phyloP scores from a whole-genome alignment of 371 early-diverging fungal genomes.

The Sporodiniella umbellata region DNA sequence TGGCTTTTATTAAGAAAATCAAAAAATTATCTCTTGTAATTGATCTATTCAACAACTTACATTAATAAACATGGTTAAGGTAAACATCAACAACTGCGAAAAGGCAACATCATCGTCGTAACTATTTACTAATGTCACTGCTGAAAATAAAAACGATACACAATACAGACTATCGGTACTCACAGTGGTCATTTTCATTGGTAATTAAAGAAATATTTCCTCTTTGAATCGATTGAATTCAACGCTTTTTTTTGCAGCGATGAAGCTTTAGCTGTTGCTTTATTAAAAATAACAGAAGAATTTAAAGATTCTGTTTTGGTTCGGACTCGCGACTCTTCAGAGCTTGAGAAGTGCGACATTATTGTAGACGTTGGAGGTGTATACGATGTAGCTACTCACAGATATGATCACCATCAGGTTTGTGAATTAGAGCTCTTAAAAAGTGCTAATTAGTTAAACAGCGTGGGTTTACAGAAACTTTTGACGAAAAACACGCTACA shows the following conservation, averaged over 20 bases:
- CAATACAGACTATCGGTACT: slow-evolving; percentile 66
- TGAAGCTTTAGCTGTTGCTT: slow-evolving; percentile 92
- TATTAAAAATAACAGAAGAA: slow-evolving; percentile 72
- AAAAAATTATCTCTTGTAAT: background rate
- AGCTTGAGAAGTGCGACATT: slow-evolving; percentile 80
- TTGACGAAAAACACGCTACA: slow-evolving; percentile 72
- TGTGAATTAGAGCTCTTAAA: background rate
- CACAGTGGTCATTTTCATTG: slow-evolving; percentile 90
- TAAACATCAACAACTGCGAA: slow-evolving; percentile 1
- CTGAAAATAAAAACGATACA: background rate
- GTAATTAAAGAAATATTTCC: slow-evolving; percentile 20
- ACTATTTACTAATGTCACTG: too few relatives aligned
- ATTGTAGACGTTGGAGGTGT: slow-evolving; percentile 98
- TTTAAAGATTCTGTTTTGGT: slow-evolving; percentile 74
- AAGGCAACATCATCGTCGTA: too few relatives aligned
- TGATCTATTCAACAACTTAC: slow-evolving; percentile 6
- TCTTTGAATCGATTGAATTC: background rate
- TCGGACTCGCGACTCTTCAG: slow-evolving; percentile 85
- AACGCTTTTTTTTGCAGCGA: slow-evolving; percentile 54
- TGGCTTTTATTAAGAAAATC: background rate
- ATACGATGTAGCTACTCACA: slow-evolving; percentile 75
- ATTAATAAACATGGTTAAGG: slow-evolving; percentile 25
- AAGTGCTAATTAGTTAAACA: slow-evolving; percentile 3
- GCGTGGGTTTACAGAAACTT: slow-evolving; percentile 91
- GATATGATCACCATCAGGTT: slow-evolving; percentile 97